These are phyloP conservation scores for Endotrypanum monterogeii DNA, from an alignment of 208 protist species.

Conservation along the genomic window DNA sequence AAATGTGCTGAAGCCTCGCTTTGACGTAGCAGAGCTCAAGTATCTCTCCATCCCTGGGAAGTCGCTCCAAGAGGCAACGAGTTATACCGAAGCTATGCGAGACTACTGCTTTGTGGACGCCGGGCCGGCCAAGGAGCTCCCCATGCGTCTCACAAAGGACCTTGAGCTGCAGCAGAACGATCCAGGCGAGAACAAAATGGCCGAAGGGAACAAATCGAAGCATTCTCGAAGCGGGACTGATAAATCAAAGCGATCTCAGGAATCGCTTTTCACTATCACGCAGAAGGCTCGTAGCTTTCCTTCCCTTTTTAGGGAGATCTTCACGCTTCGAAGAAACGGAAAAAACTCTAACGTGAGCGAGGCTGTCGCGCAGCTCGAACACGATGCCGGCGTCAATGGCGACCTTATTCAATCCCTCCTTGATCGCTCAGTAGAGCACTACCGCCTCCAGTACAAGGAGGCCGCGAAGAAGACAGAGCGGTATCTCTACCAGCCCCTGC, in stretches of 20 bases:
- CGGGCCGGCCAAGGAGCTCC: constrained; percentile 35
- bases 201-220: not conserved
- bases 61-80: constrained; percentile 47
- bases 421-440: constrained; percentile 14
- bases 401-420: constrained; percentile 28
- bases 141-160: constrained; percentile 22
- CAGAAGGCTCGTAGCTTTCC: constrained; percentile 27
- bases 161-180: constrained; percentile 34
- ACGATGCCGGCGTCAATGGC: constrained; percentile 9
- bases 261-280: constrained; percentile 21
- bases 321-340: too few relatives aligned
- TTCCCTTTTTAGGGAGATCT: not conserved
- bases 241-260: not conserved
- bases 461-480: constrained; percentile 34
- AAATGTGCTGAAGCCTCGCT: constrained; percentile 26
- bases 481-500: constrained; percentile 71
- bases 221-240: not conserved
- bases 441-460: constrained; percentile 47
- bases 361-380: constrained; percentile 12
- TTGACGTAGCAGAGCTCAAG: constrained; percentile 39
- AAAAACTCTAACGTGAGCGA: not conserved
- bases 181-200: constrained; percentile 1
- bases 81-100: constrained; percentile 40
- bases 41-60: constrained; percentile 54
- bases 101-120: constrained; percentile 41